phyloP scores from a whole-genome alignment of 2,329 filamentous ascomycete genomes.

The Fusarium austroafricanum region DNA sequence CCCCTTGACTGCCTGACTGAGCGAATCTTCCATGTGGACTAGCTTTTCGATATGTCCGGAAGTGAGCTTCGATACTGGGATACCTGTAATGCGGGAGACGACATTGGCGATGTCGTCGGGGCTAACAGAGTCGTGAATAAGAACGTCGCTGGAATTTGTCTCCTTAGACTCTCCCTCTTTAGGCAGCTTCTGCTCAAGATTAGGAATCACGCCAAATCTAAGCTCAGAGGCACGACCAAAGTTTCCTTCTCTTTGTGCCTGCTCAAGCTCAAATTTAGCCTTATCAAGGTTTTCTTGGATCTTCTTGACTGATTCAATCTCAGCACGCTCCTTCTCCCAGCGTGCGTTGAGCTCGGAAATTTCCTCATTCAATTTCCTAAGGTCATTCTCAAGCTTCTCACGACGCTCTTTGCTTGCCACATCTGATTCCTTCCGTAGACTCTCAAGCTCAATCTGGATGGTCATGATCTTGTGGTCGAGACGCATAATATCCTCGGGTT shows the following conservation, averaged over 20 bases:
- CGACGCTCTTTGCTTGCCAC: slow-evolving; percentile 87
- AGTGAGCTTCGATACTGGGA: slow-evolving; percentile 91
- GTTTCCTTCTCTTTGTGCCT: slow-evolving; percentile 87
- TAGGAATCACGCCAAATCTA: slow-evolving; percentile 87
- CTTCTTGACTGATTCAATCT: slow-evolving; percentile 88
- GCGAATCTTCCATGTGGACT: slow-evolving; percentile 92
- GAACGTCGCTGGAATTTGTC: slow-evolving; percentile 58
- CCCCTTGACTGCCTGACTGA: slow-evolving; percentile 85
- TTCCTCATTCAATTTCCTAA: slow-evolving; percentile 83
- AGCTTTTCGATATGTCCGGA: slow-evolving; percentile 94
- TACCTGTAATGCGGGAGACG: slow-evolving; percentile 90
- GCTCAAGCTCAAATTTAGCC: slow-evolving; percentile 85
- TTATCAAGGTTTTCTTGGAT: slow-evolving; percentile 89
- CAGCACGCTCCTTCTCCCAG: slow-evolving; percentile 90
- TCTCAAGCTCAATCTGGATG: slow-evolving; percentile 96
- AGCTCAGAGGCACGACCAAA: slow-evolving; percentile 92
- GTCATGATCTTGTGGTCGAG: slow-evolving; percentile 97
- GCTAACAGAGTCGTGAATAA: slow-evolving; percentile 95
- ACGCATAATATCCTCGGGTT: slow-evolving; percentile 92
- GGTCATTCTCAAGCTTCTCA: slow-evolving; percentile 82
- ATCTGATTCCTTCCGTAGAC: slow-evolving; percentile 92
- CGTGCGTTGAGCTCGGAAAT: slow-evolving; percentile 78
- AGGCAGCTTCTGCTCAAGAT: slow-evolving; percentile 81
- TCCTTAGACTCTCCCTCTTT: slow-evolving; percentile 70
- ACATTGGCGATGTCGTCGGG: slow-evolving; percentile 94